These are phyloP conservation scores for Elsinoe necatrix DNA, from an alignment of 2,329 filamentous ascomycete species.

Conservation along the genomic window DNA sequence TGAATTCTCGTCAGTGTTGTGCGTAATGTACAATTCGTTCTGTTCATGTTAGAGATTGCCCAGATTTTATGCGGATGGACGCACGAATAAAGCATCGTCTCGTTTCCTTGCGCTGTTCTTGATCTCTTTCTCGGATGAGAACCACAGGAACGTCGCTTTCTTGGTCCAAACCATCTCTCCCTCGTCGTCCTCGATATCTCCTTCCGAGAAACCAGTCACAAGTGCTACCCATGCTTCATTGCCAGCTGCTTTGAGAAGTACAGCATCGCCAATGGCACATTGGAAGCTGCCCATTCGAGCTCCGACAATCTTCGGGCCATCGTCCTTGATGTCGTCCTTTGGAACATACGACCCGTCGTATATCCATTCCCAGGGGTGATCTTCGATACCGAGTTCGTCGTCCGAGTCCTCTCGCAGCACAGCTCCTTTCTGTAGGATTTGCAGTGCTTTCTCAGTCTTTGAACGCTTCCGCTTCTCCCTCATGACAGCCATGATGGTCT, in stretches of 20 bases:
- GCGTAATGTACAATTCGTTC: constrained; percentile 88
- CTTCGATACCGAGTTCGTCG: constrained; percentile 61
- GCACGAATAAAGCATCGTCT: constrained; percentile 58
- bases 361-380: constrained; percentile 45
- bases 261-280: constrained; percentile 71
- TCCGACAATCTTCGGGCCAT: constrained; percentile 54
- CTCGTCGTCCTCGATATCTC: constrained; percentile 57
- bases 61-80: constrained; percentile 35
- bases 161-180: constrained; percentile 44
- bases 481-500: not conserved
- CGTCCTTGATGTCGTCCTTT: constrained; percentile 22
- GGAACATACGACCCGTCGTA: constrained; percentile 41
- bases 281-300: constrained; percentile 75
- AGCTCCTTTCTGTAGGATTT: constrained; percentile 50
- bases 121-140: constrained; percentile 84
- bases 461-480: constrained; percentile 31
- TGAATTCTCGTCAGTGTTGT: constrained; percentile 79
- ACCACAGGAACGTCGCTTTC: constrained; percentile 89
- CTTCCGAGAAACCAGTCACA: constrained; percentile 70
- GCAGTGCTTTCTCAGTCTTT: constrained; percentile 39
- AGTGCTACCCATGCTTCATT: constrained; percentile 91
- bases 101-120: constrained; percentile 74
- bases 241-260: constrained; percentile 81
- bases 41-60: constrained; percentile 27
- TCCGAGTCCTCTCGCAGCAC: constrained; percentile 72